phyloP scores from a whole-genome alignment of 257 asterid genomes.

The Ehretia macrophylla region DNA sequence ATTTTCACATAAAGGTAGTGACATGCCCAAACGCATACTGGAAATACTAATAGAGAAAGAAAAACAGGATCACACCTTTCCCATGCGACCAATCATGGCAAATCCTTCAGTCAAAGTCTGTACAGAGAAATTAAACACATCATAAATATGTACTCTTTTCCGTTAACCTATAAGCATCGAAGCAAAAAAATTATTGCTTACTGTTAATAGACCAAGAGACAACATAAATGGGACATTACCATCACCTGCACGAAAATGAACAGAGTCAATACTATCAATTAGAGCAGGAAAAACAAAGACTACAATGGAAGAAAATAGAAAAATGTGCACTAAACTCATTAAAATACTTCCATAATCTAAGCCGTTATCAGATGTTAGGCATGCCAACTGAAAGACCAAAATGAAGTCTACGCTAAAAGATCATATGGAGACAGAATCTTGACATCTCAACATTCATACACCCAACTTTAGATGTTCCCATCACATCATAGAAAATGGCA shows the following conservation, averaged over 20 bases:
- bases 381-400: too few relatives aligned
- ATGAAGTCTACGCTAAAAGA: too few relatives aligned
- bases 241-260: constrained; percentile 36
- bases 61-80: constrained; percentile 47
- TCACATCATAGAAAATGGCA: too few relatives aligned
- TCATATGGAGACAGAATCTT: too few relatives aligned
- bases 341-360: too few relatives aligned
- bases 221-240: constrained; percentile 47
- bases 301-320: too few relatives aligned
- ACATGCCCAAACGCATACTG: background rate
- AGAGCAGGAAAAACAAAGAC: background rate
- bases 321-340: too few relatives aligned
- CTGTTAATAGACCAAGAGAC: constrained; percentile 71
- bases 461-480: too few relatives aligned
- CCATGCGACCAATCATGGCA: constrained; percentile 93
- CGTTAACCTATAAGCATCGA: constrained; percentile 1
- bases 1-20: too few relatives aligned
- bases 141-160: background rate
- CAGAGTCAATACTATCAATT: background rate
- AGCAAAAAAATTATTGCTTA: constrained; percentile 32
- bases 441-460: too few relatives aligned
- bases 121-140: constrained; percentile 13
- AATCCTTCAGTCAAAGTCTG: constrained; percentile 82
- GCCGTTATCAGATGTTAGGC: too few relatives aligned
- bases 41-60: background rate